These are phyloP conservation scores for Lactarius tabidus DNA, from an alignment of 768 basidiomycete genomes.

Conservation along the genomic window DNA sequence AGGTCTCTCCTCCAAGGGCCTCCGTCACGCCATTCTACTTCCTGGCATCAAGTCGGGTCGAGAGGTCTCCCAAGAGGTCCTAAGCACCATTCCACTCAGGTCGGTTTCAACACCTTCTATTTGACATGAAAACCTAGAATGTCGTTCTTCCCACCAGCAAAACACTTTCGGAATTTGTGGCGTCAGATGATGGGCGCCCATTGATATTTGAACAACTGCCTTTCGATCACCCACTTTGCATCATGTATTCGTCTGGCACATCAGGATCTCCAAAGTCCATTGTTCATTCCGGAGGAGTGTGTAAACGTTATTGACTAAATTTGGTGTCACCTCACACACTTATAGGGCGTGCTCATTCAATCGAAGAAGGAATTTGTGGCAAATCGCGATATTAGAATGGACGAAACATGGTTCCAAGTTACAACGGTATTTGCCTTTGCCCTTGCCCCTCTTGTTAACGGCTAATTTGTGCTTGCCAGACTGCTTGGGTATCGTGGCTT, in stretches of 20 bases:
- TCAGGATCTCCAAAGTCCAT: conserved; percentile 85
- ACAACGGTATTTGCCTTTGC: conserved; percentile 52
- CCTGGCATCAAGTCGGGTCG: conserved; percentile 54
- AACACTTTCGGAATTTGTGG: conserved; percentile 51
- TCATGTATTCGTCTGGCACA: conserved; percentile 84
- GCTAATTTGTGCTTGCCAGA: conserved; percentile 36
- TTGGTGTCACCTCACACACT: neutral
- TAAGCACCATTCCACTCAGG: conserved; percentile 30
- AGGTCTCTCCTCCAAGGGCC: conserved; percentile 45
- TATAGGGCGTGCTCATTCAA: conserved; percentile 68
- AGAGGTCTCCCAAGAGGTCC: conserved; percentile 27
- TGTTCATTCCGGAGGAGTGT: conserved; percentile 70
- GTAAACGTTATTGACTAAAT: conserved; percentile 25
- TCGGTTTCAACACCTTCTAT: conserved; percentile 20
- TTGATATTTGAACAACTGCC: conserved; percentile 68
- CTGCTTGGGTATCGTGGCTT: conserved; percentile 88
- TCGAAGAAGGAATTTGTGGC: conserved; percentile 56
- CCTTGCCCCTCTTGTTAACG: neutral
- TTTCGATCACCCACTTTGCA: conserved; percentile 76
- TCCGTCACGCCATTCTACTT: conserved; percentile 52
- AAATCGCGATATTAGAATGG: conserved; percentile 38
- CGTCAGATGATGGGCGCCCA: conserved; percentile 43
- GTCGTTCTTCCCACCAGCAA: conserved; percentile 31
- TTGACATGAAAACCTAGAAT: neutral
- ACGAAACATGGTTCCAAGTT: conserved; percentile 68